Conservation (phyloP, 148 eudicot species). For the Silene conica region DNA sequence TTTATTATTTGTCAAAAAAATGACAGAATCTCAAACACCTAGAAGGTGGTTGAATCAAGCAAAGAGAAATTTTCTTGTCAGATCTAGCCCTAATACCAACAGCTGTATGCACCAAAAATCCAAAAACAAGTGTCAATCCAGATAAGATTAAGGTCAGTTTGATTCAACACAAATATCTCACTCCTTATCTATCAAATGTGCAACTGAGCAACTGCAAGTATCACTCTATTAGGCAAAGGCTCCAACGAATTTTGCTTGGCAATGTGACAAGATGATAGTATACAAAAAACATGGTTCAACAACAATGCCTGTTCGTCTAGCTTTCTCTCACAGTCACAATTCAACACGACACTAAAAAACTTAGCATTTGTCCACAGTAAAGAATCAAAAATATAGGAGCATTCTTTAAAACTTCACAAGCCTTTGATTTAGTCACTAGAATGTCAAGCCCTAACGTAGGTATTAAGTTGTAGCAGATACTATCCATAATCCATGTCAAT, state of each 20-base stretch:
- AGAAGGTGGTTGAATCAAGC: neutral
- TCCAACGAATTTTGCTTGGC: neutral
- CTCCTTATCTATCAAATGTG: neutral
- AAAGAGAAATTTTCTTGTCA: neutral
- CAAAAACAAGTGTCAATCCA: neutral
- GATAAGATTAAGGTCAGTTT: neutral
- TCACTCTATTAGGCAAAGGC: neutral
- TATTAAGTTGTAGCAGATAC: neutral
- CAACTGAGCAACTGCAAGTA: neutral
- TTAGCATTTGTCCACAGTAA: neutral
- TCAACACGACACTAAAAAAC: neutral
- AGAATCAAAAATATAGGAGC: neutral
- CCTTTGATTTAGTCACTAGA: slow-evolving; percentile 7
- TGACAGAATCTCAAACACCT: neutral
- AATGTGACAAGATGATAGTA: neutral
- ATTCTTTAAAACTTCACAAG: neutral
- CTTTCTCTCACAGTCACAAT: neutral
- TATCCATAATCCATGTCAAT: neutral
- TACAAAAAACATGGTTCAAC: neutral
- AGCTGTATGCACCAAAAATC: neutral
- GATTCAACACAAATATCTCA: neutral
- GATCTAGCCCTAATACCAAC: neutral
- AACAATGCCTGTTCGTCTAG: neutral
- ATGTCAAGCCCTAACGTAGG: neutral
- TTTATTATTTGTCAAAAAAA: neutral